A percentile compares a stretch with the other conserved stretches of the same genome.
Conservation (phyloP, 129 eudicot species). For the Lactuca sativa region DNA sequence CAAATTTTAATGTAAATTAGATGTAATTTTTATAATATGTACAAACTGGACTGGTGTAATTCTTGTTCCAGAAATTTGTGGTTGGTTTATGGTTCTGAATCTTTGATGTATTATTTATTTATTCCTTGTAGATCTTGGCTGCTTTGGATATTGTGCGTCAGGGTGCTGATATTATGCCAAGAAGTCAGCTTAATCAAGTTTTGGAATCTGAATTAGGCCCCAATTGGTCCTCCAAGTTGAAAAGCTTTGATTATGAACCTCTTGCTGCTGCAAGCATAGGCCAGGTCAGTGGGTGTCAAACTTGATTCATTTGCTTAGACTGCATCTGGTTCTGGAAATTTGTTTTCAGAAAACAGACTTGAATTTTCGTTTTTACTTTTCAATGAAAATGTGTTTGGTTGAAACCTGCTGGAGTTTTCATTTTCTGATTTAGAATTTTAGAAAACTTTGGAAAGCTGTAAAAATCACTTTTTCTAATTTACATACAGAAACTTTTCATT, state of each 20-base stretch:
- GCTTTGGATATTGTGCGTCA: constrained; percentile 99
- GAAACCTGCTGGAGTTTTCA: too few relatives aligned
- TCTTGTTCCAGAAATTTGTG: not conserved
- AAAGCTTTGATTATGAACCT: constrained; percentile 87
- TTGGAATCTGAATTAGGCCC: constrained; percentile 78
- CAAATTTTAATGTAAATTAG: not conserved
- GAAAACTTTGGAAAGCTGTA: too few relatives aligned
- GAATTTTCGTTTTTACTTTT: too few relatives aligned
- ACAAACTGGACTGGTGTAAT: not conserved
- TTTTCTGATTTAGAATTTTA: too few relatives aligned
- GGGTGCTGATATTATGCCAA: constrained; percentile 99
- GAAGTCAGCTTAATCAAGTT: constrained; percentile 93
- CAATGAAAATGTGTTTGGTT: too few relatives aligned
- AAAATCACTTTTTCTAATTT: too few relatives aligned
- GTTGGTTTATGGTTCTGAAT: constrained; percentile 3
- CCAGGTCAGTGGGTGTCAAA: constrained; percentile 54
- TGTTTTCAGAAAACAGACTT: too few relatives aligned
- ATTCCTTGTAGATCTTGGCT: constrained; percentile 78
- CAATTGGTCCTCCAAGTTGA: constrained; percentile 83
- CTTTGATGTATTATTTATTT: constrained; percentile 16
- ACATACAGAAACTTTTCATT: too few relatives aligned
- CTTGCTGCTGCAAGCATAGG: constrained; percentile 99
- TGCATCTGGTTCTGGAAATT: too few relatives aligned
- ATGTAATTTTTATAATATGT: not conserved
- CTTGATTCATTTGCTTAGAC: not conserved